These are phyloP conservation scores for Nyctanthes arbortristis DNA, from an alignment of 257 asterid genomes.

Conservation along the genomic window DNA sequence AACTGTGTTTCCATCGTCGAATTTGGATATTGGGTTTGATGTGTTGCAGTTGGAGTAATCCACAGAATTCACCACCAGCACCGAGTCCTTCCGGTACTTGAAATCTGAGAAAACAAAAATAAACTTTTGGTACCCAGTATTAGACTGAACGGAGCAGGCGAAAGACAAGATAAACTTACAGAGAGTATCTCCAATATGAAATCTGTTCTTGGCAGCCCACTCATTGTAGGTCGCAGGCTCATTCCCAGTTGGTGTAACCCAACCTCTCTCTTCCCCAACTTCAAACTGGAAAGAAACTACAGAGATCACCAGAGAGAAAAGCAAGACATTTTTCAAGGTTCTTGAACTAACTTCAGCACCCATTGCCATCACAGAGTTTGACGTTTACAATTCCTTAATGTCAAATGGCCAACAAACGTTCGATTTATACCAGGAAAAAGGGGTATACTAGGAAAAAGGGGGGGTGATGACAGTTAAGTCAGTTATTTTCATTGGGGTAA, in stretches of 20 bases:
- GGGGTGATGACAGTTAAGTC: background rate
- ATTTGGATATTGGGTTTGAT: constrained; percentile 51
- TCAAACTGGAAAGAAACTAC: constrained; percentile 49
- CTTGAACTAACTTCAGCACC: constrained; percentile 5
- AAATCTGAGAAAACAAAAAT: constrained; percentile 43
- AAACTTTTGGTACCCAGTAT: background rate
- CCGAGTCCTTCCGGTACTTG: constrained; percentile 64
- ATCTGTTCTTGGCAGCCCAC: constrained; percentile 75
- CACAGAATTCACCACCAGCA: constrained; percentile 49
- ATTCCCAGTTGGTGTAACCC: constrained; percentile 61
- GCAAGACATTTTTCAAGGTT: constrained; percentile 21
- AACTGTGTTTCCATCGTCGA: constrained; percentile 50
- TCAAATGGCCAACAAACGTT: background rate
- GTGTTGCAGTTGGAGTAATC: constrained; percentile 54
- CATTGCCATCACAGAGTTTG: constrained; percentile 37
- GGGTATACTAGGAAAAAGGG: too few relatives aligned
- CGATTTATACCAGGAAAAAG: background rate
- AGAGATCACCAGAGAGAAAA: constrained; percentile 24
- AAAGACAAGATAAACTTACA: constrained; percentile 29
- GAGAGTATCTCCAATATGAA: constrained; percentile 63
- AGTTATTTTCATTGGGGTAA: background rate
- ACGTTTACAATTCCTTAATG: background rate
- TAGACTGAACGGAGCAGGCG: background rate
- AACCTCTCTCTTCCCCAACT: constrained; percentile 57
- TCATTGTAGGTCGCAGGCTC: constrained; percentile 66